Percentiles rank a stretch among this genome's conserved stretches.
phyloP scores from a whole-genome alignment of 140 eudicot species.

The Anethum foeniculum region DNA sequence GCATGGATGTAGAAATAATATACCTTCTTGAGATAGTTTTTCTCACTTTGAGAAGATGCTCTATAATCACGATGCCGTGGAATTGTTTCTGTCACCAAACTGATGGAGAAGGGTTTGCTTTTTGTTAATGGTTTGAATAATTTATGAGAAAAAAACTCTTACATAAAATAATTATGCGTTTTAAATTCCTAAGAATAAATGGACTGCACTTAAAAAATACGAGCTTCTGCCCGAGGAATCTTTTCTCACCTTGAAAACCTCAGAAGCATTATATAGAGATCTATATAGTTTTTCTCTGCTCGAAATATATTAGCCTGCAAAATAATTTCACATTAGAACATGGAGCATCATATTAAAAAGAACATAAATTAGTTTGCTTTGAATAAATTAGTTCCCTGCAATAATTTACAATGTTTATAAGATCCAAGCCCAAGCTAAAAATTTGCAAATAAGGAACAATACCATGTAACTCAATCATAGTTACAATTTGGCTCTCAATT shows the following conservation, averaged over 20 bases:
- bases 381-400: not conserved
- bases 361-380: too few species aligned
- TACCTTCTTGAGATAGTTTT: slow-evolving; percentile 55
- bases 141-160: not conserved
- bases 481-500: not conserved
- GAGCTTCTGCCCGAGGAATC: not conserved
- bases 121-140: slow-evolving; percentile 9
- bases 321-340: not conserved
- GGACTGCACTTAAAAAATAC: not conserved
- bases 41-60: slow-evolving; percentile 46
- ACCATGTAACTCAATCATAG: not conserved
- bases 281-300: slow-evolving; percentile 62
- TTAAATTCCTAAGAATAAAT: not conserved
- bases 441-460: not conserved
- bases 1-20: not conserved
- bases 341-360: slow-evolving; percentile 2
- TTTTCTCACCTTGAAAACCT: slow-evolving; percentile 73
- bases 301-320: slow-evolving; percentile 92
- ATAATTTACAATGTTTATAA: not conserved
- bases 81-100: slow-evolving; percentile 93
- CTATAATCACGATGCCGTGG: slow-evolving; percentile 83
- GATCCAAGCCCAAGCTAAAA: not conserved
- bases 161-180: not conserved
- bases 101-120: slow-evolving; percentile 24
- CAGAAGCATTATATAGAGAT: slow-evolving; percentile 83